Evolutionary conservation across 148 eudicot genomes (phyloP).

Genomic region (Arctostaphylos glauca): DNA sequence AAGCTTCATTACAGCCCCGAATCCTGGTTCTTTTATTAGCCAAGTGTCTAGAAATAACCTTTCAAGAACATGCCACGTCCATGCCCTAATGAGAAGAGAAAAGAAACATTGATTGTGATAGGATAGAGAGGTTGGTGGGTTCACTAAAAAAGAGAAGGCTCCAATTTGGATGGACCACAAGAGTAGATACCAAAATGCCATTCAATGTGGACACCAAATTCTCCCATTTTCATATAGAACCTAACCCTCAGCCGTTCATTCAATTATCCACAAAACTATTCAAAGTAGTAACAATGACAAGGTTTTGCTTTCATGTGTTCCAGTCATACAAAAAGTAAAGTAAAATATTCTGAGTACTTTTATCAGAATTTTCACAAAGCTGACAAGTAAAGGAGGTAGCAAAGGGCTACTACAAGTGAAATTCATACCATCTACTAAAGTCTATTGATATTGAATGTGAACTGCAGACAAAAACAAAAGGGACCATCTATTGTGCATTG

Average conservation of each 20-base stretch:
- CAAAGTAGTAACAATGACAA: not conserved
- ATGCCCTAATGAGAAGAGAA: not conserved
- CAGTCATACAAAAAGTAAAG: not conserved
- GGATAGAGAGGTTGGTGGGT: not conserved
- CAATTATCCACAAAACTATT: not conserved
- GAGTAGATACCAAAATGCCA: slow-evolving; percentile 13
- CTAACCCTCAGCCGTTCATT: slow-evolving; percentile 8
- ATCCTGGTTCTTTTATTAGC: no score
- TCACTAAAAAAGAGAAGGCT: not conserved
- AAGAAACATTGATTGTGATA: not conserved
- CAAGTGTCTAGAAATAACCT: not conserved
- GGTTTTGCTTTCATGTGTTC: slow-evolving; percentile 5
- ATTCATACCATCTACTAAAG: not conserved
- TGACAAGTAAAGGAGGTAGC: not conserved
- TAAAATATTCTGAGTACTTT: not conserved
- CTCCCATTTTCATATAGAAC: not conserved
- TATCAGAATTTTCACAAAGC: not conserved
- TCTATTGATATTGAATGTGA: not conserved
- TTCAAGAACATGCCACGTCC: not conserved
- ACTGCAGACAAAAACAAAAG: slow-evolving; percentile 1
- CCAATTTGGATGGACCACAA: slow-evolving; percentile 27
- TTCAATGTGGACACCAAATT: slow-evolving; percentile 19
- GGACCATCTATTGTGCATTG: not conserved
- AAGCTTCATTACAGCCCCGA: no score
- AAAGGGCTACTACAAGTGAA: not conserved